Evolutionary conservation across 352 stramenopile species (phyloP).

Genomic region (Phytophthora sp.): DNA sequence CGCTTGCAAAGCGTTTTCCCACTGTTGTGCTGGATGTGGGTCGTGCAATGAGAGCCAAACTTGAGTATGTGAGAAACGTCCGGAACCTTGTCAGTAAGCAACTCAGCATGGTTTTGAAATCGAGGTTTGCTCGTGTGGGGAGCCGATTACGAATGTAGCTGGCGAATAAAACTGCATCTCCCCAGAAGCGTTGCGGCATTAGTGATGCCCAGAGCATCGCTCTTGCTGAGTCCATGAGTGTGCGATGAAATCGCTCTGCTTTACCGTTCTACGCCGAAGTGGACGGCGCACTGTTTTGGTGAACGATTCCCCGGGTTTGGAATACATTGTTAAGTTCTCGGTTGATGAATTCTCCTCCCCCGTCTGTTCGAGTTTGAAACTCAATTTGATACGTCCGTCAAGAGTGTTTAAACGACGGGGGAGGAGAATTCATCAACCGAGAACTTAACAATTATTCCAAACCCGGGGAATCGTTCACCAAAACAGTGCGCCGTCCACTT

Average conservation of each 20-base stretch:
- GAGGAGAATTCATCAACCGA: background rate
- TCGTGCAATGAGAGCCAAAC: background rate
- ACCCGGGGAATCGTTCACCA: background rate
- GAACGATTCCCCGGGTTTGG: background rate
- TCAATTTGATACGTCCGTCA: background rate
- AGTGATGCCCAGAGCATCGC: background rate
- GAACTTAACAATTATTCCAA: background rate
- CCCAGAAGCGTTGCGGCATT: background rate
- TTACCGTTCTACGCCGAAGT: slow-evolving; percentile 5
- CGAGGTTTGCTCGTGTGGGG: background rate
- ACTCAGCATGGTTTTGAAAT: background rate
- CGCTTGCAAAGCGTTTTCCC: background rate
- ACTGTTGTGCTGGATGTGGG: background rate
- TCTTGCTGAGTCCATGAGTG: slow-evolving; percentile 1
- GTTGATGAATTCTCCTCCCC: background rate
- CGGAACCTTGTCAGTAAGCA: background rate
- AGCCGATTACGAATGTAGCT: background rate
- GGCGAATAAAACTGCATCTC: background rate
- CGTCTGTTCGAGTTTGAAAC: background rate
- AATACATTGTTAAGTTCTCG: background rate
- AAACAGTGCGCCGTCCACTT: background rate
- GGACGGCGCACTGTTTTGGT: background rate
- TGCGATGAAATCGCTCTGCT: slow-evolving; percentile 2
- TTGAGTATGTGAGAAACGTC: background rate
- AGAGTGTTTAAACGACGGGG: background rate